These are phyloP conservation scores for Fonsecaea nubica DNA, from an alignment of 2,329 filamentous ascomycete genomes.

Conservation along the genomic window DNA sequence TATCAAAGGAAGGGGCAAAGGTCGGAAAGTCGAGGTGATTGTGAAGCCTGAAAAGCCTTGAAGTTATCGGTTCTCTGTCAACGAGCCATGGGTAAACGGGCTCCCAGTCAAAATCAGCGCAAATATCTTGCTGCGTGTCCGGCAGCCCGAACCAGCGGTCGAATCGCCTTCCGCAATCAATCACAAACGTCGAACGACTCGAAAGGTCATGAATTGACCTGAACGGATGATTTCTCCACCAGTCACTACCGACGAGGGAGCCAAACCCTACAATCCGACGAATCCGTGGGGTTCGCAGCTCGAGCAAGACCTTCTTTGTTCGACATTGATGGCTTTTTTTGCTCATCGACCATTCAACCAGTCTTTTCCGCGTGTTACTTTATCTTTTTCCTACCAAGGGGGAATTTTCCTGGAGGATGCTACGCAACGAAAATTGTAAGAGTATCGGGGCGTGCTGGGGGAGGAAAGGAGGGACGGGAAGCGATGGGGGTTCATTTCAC, in stretches of 20 bases:
- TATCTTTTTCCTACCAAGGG: neutral
- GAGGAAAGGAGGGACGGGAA: neutral
- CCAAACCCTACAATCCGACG: neutral
- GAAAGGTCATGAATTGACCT: neutral
- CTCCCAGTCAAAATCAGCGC: neutral
- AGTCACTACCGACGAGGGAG: conserved; percentile 13
- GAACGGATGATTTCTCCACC: neutral
- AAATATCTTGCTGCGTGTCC: neutral
- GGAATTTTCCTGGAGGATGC: neutral
- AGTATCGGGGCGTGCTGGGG: neutral
- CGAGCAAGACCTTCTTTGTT: neutral
- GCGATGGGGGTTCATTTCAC: neutral
- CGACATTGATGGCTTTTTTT: neutral
- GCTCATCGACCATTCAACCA: neutral
- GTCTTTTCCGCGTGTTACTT: conserved; percentile 11
- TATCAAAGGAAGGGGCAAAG: conserved; percentile 93
- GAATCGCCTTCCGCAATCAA: neutral
- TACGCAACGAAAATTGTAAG: conserved; percentile 5
- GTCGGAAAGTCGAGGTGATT: conserved; percentile 65
- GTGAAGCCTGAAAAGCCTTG: conserved; percentile 23
- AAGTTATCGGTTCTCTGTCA: neutral
- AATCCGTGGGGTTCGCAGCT: neutral
- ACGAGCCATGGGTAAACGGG: neutral
- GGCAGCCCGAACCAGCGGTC: neutral
- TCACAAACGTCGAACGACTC: neutral